A percentile compares a stretch with the other conserved stretches of the same genome.
These are phyloP conservation scores for Candida buenavistaensis DNA, from an alignment of 1,139 yeast species.

Conservation along the genomic window DNA sequence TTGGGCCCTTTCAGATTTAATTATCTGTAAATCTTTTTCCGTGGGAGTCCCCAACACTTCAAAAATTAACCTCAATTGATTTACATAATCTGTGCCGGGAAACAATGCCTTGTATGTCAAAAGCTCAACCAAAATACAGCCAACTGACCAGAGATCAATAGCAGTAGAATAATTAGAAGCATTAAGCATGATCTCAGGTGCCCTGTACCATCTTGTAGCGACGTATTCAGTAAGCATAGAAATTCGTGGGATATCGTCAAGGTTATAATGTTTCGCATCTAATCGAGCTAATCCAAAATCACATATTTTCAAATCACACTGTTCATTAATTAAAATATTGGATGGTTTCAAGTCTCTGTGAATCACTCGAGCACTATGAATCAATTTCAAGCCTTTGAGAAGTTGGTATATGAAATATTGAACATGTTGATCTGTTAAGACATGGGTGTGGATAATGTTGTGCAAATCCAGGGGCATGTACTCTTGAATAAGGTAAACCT, in stretches of 20 bases:
- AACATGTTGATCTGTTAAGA: conserved; percentile 85
- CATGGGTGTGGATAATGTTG: conserved; percentile 84
- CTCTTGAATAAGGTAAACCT: conserved; percentile 91
- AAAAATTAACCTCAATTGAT: conserved; percentile 83
- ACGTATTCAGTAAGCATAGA: conserved; percentile 88
- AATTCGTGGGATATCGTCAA: conserved; percentile 33
- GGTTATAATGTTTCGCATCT: conserved; percentile 31
- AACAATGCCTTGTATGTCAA: conserved; percentile 81
- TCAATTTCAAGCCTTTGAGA: conserved; percentile 81
- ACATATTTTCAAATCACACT: conserved; percentile 91
- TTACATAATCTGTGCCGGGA: conserved; percentile 93
- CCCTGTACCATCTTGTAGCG: conserved; percentile 97
- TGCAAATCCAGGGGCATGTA: conserved; percentile 96
- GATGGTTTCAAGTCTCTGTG: conserved; percentile 94
- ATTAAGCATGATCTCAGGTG: conserved; percentile 90
- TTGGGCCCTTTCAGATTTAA: conserved; percentile 81
- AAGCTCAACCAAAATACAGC: conserved; percentile 95
- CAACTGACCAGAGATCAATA: conserved; percentile 95
- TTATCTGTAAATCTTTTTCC: conserved; percentile 75
- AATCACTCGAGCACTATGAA: conserved; percentile 88
- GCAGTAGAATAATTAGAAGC: conserved; percentile 93
- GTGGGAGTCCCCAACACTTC: conserved; percentile 90
- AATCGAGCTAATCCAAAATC: conserved; percentile 90
- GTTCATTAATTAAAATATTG: conserved; percentile 80
- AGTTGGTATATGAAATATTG: conserved; percentile 93